phyloP scores from a whole-genome alignment of 805 yeast species.

The Ogataea trehalophila region DNA sequence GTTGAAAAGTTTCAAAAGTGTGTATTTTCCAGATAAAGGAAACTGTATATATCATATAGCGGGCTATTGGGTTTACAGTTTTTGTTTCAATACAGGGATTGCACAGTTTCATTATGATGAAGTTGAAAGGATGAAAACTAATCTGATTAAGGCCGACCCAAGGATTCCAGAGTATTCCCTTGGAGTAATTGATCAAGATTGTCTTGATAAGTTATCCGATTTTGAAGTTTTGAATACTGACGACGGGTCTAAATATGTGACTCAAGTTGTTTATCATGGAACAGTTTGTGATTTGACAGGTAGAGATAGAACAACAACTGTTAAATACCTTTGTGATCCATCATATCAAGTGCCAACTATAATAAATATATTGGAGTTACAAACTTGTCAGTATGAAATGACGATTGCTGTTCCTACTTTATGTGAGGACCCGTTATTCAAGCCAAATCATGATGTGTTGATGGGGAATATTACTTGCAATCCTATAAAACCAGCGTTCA shows the following conservation, averaged over 20 bases:
- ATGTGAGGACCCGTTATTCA: slow-evolving; percentile 20
- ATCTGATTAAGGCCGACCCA: slow-evolving; percentile 2
- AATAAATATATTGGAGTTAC: slow-evolving; percentile 23
- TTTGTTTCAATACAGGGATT: slow-evolving; percentile 2
- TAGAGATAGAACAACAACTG: slow-evolving; percentile 21
- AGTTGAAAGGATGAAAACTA: not conserved
- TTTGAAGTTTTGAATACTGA: slow-evolving; percentile 20
- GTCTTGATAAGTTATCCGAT: slow-evolving; percentile 15
- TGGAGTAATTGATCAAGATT: slow-evolving; percentile 10
- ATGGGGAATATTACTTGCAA: slow-evolving; percentile 18
- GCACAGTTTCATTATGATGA: slow-evolving; percentile 6
- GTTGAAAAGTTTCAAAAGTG: slow-evolving; percentile 10
- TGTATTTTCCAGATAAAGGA: not conserved
- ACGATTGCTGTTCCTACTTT: slow-evolving; percentile 20
- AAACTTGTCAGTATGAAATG: slow-evolving; percentile 30
- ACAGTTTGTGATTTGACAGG: slow-evolving; percentile 31
- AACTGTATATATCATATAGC: slow-evolving; percentile 2
- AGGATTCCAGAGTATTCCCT: slow-evolving; percentile 12
- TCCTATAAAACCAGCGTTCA: slow-evolving; percentile 5
- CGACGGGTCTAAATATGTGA: slow-evolving; percentile 25
- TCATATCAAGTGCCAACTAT: slow-evolving; percentile 14
- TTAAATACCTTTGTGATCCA: slow-evolving; percentile 26
- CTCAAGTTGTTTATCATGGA: slow-evolving; percentile 28
- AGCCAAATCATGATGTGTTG: slow-evolving; percentile 6
- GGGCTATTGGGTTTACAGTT: slow-evolving; percentile 14